Evolutionary conservation across 2,329 filamentous ascomycete species (phyloP).

Genomic region (Emmonsia crescens): DNA sequence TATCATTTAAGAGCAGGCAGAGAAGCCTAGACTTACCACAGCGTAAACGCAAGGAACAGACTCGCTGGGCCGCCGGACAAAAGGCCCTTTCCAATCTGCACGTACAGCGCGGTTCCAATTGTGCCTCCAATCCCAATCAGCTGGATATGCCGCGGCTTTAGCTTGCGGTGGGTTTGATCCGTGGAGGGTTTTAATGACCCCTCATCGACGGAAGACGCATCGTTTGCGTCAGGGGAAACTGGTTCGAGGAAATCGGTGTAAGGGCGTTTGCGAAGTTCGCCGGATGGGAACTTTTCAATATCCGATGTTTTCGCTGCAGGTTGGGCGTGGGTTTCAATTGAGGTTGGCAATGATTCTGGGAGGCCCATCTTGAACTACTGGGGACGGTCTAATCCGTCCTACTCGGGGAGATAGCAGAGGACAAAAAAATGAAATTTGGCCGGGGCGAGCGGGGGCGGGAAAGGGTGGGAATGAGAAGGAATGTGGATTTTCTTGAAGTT

Average conservation of each 20-base stretch:
- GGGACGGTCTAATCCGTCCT: neutral
- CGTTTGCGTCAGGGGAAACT: neutral
- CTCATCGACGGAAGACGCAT: neutral
- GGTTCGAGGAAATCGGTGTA: conserved; percentile 1
- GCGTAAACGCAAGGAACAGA: conserved; percentile 35
- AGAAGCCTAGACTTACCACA: conserved; percentile 28
- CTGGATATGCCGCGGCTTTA: conserved; percentile 37
- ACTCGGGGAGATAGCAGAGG: neutral
- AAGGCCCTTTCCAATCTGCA: conserved; percentile 33
- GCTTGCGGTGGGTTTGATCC: conserved; percentile 30
- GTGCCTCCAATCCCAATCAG: conserved; percentile 38
- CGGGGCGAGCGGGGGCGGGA: neutral
- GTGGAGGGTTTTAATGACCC: conserved; percentile 15
- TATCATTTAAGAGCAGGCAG: neutral
- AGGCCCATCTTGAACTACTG: neutral
- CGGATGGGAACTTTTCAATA: neutral
- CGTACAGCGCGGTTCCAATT: conserved; percentile 35
- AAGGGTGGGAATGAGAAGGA: neutral
- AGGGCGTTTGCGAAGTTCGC: neutral
- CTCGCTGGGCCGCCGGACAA: conserved; percentile 33
- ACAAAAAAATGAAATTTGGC: neutral
- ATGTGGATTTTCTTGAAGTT: neutral
- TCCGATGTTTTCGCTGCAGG: neutral
- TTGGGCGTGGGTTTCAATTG: neutral
- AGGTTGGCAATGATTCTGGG: neutral